These are phyloP conservation scores for Santalum album DNA, from an alignment of 164 flowering plant species.

Conservation along the genomic window DNA sequence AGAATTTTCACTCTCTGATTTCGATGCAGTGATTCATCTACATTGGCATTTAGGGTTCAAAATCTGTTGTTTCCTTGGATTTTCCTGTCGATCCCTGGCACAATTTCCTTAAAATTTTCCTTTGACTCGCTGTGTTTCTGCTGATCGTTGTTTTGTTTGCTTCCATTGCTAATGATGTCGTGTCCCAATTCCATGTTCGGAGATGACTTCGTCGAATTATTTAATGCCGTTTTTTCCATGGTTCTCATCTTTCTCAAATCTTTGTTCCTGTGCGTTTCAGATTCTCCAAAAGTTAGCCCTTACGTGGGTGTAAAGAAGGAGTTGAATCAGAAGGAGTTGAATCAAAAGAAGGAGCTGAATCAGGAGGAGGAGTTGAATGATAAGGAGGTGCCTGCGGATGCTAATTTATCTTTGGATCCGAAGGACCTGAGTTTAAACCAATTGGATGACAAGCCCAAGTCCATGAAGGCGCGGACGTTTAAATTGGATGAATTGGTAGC, in stretches of 20 bases:
- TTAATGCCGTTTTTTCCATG: neutral
- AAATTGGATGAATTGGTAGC: slow-evolving; percentile 54
- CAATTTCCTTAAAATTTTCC: neutral
- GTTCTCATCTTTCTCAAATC: neutral
- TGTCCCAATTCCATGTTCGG: slow-evolving; percentile 4
- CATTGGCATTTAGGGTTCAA: no score
- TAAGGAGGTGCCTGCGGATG: neutral
- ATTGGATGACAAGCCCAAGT: slow-evolving; percentile 24
- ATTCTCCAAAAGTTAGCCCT: neutral
- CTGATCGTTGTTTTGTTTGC: slow-evolving; percentile 8
- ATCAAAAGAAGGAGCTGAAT: neutral
- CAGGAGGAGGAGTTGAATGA: neutral
- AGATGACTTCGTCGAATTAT: slow-evolving; percentile 8
- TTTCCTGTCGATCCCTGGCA: neutral
- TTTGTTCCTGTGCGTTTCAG: slow-evolving; percentile 9
- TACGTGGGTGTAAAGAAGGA: slow-evolving; percentile 2
- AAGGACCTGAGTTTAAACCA: neutral
- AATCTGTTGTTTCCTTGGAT: neutral
- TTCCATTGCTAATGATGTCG: slow-evolving; percentile 1
- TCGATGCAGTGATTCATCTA: no score
- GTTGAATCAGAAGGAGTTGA: neutral
- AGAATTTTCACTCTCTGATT: no score
- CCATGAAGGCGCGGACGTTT: slow-evolving; percentile 49
- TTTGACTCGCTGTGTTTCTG: neutral
- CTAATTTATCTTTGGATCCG: slow-evolving; percentile 2